Evolutionary conservation across 345 rosid species (phyloP).

Genomic region (Melaleuca alternifolia): DNA sequence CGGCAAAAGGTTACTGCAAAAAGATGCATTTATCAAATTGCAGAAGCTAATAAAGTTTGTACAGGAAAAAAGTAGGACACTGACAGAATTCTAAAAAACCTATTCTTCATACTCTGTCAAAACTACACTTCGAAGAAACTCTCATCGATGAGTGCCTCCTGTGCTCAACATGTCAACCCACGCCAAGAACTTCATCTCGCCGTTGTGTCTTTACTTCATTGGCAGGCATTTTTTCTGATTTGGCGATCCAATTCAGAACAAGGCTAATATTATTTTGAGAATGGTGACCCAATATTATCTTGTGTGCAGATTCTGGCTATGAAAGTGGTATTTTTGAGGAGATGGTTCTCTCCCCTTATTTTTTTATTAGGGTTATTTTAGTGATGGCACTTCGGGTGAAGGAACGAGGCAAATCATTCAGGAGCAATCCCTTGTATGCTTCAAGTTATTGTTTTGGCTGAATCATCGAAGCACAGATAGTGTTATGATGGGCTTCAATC

Average conservation of each 20-base stretch:
- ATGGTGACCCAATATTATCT: neutral
- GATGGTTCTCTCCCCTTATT: neutral
- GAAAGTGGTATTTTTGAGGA: neutral
- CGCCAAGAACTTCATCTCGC: neutral
- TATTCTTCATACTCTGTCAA: neutral
- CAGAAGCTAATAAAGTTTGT: neutral
- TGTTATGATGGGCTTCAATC: neutral
- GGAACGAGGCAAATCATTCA: neutral
- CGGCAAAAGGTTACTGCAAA: neutral
- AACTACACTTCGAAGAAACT: neutral
- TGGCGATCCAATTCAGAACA: neutral
- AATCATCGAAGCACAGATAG: neutral
- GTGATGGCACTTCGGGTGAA: neutral
- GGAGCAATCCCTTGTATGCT: neutral
- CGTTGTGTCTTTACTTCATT: neutral
- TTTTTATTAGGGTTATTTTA: neutral
- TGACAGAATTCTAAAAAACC: neutral
- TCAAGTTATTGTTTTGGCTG: neutral
- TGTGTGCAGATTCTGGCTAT: neutral
- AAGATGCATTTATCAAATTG: neutral
- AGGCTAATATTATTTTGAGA: neutral
- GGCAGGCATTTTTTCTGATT: neutral
- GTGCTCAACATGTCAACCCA: neutral
- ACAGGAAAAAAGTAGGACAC: neutral
- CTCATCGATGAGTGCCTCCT: neutral